Conservation (phyloP, 192 early-diverging fungal species). For the Backusella tarrabulga region DNA sequence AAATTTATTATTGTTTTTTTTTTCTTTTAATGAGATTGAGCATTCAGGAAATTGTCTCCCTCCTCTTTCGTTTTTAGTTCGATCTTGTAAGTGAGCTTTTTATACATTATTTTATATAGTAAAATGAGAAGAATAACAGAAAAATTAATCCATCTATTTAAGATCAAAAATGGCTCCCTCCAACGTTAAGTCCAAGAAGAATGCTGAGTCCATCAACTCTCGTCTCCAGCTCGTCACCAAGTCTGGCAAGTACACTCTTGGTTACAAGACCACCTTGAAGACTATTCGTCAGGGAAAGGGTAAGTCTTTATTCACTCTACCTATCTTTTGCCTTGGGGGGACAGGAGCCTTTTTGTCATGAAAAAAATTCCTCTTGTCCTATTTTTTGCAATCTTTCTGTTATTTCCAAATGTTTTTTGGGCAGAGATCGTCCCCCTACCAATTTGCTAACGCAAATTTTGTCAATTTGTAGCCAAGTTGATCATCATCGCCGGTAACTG, state of each 20-base stretch:
- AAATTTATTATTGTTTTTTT: neutral
- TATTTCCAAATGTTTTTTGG: slow-evolving; percentile 4
- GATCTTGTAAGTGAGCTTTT: slow-evolving; percentile 1
- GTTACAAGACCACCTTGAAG: slow-evolving; percentile 99
- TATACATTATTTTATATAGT: neutral
- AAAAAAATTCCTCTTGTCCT: slow-evolving; percentile 11
- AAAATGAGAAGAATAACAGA: neutral
- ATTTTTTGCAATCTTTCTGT: neutral
- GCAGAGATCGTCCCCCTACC: slow-evolving; percentile 20
- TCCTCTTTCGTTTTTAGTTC: slow-evolving; percentile 16
- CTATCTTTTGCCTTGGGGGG: slow-evolving; percentile 8
- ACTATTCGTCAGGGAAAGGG: slow-evolving; percentile 93
- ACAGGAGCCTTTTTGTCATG: slow-evolving; percentile 12
- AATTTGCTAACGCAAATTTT: slow-evolving; percentile 10
- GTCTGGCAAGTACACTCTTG: slow-evolving; percentile 97
- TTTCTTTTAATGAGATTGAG: neutral
- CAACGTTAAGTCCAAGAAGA: slow-evolving; percentile 79
- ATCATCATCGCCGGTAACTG: slow-evolving; percentile 99
- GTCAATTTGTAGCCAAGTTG: slow-evolving; percentile 80
- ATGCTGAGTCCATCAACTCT: slow-evolving; percentile 96
- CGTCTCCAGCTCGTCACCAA: slow-evolving; percentile 99
- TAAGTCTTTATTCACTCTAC: slow-evolving; percentile 34
- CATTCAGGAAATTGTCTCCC: neutral
- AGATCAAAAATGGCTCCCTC: slow-evolving; percentile 35
- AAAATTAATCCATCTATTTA: neutral